These are phyloP conservation scores for Creolimax fragrantissima DNA, from an alignment of 78 protist genomes.

Conservation along the genomic window DNA sequence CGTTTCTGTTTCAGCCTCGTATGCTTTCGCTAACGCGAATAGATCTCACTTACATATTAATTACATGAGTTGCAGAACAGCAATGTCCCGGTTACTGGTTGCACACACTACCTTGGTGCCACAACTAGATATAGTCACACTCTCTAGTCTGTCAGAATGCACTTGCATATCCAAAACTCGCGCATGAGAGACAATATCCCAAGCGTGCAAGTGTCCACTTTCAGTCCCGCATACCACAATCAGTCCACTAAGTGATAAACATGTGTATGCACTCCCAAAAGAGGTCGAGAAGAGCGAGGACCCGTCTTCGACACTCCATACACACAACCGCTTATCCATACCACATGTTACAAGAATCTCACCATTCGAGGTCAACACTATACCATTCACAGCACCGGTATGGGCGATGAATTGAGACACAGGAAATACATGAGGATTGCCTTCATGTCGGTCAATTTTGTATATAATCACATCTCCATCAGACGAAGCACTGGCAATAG, in stretches of 20 bases:
- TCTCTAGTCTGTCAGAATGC: background rate
- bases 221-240: background rate
- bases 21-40: no score
- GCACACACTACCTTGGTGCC: background rate
- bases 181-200: background rate
- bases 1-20: no score
- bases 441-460: background rate
- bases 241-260: background rate
- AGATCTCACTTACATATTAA: no score
- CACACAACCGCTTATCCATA: background rate
- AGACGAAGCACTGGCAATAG: background rate
- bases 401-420: background rate
- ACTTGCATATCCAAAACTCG: background rate
- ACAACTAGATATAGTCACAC: background rate
- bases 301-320: background rate
- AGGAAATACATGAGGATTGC: background rate
- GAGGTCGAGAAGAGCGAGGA: background rate
- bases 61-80: no score
- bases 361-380: background rate
- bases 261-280: background rate
- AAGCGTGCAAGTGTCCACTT: background rate
- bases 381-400: background rate
- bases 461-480: background rate
- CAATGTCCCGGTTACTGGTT: no score
- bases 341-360: background rate